Base-by-base conservation (phyloP, 306 rosid genomes). In the Aeschynomene evenia region DNA sequence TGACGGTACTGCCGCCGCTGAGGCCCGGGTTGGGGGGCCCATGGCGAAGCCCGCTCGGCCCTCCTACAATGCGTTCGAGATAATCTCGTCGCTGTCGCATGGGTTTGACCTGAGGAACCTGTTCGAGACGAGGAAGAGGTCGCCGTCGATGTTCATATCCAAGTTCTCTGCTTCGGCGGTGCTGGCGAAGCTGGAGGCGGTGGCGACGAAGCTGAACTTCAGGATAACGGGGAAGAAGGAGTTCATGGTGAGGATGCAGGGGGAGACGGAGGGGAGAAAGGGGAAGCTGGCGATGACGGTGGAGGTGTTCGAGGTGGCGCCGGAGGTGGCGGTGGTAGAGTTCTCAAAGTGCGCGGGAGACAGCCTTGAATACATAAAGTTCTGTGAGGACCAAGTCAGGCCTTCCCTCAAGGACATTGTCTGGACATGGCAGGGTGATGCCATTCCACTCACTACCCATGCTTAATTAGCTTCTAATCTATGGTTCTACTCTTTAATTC, bases 371-470 rank as follows among this genome's bases (percentile, higher is more conserved):
- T 92, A 92, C 56, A 19, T 69, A 0, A 89, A 84, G 73, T 78
- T 92, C 7, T 92, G 87, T 50, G 96, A 92, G 67, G 88, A 85
- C 7, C 75, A 89, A 0, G 84, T 85, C 10, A 81, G 98, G 52
- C 95, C 98, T 29, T 88, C 96, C 0, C 81, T 89, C 0, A 82
- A 89, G 20, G 98, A 92, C 83, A 85, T 92, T 14, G 95, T 92
- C 2, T 92, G 98, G 98, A 64, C 73, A 9, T 92, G 98, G 96
- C 98, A 89, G 70, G 98, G 98, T 9, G 90, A 89, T 16, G 0
- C 12, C 10, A 37, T 14, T 13, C 49, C 15, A 11, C 11, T 4
- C 6, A 4, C 18, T 18, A 14, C 0, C 45, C 37, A 5, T 39
- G 45, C 45, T 37, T 37, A 3, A 28, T 28, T 2, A 28, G n/a